Evolutionary conservation across 2,329 filamentous ascomycete species (phyloP).

Genomic region (Alternaria brassicicola): DNA sequence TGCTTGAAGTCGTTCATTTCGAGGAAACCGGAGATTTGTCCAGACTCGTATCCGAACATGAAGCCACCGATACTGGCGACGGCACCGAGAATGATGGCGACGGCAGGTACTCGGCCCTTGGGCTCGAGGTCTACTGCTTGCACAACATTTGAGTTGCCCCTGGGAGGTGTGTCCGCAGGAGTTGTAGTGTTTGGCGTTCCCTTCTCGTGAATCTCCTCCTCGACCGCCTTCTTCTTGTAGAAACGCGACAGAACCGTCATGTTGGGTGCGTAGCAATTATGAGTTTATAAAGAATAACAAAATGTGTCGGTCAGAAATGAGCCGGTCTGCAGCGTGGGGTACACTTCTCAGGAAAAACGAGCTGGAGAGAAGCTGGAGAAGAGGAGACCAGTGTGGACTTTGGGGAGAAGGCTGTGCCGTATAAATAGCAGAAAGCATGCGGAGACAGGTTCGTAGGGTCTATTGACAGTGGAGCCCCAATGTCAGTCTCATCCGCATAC

Average conservation of each 20-base stretch:
- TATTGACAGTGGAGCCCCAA: slow-evolving; percentile 31
- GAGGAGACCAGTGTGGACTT: slow-evolving; percentile 24
- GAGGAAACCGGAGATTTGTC: slow-evolving; percentile 36
- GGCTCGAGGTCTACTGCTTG: slow-evolving; percentile 19
- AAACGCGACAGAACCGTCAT: slow-evolving; percentile 29
- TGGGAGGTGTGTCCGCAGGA: slow-evolving; percentile 33
- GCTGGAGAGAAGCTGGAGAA: slow-evolving; percentile 27
- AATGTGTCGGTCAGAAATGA: slow-evolving; percentile 4
- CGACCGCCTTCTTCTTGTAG: slow-evolving; percentile 22
- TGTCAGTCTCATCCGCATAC: slow-evolving; percentile 23
- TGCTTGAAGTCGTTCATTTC: slow-evolving; percentile 44
- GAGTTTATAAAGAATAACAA: neutral
- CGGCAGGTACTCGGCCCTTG: slow-evolving; percentile 32
- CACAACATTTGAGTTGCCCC: slow-evolving; percentile 26
- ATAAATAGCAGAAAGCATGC: slow-evolving; percentile 27
- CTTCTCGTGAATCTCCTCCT: slow-evolving; percentile 31
- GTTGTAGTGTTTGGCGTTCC: slow-evolving; percentile 33
- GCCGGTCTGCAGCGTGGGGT: slow-evolving; percentile 8
- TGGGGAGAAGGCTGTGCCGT: slow-evolving; percentile 21
- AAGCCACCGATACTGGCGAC: slow-evolving; percentile 45
- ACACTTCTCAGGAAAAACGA: slow-evolving; percentile 12
- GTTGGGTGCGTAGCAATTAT: slow-evolving; percentile 6
- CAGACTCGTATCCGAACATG: slow-evolving; percentile 39
- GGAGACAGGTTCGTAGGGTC: slow-evolving; percentile 23
- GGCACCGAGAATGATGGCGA: slow-evolving; percentile 40